Evolutionary conservation across 2,329 filamentous ascomycete species (phyloP).

Genomic region (Colletotrichum sp.): DNA sequence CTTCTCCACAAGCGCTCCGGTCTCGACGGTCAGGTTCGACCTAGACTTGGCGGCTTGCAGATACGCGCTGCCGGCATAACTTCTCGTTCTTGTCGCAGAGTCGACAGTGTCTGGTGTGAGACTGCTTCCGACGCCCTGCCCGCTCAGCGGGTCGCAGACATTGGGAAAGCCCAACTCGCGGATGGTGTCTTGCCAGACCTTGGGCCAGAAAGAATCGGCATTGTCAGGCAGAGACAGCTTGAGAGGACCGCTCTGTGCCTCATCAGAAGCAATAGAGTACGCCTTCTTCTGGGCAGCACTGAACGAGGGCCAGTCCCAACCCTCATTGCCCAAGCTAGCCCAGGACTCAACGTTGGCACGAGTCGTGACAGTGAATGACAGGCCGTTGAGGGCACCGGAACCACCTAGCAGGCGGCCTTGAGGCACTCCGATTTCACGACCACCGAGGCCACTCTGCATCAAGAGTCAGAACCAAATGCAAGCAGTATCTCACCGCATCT

Average conservation of each 20-base stretch:
- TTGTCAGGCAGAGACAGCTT: constrained; percentile 22
- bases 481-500: neutral
- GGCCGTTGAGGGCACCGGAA: constrained; percentile 33
- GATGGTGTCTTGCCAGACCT: constrained; percentile 26
- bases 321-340: constrained; percentile 30
- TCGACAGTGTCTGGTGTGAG: constrained; percentile 27
- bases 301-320: constrained; percentile 29
- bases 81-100: constrained; percentile 27
- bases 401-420: constrained; percentile 29
- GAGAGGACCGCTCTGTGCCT: constrained; percentile 9
- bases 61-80: constrained; percentile 28
- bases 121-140: constrained; percentile 21
- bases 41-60: constrained; percentile 23
- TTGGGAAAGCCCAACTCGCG: constrained; percentile 20
- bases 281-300: constrained; percentile 19
- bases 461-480: neutral
- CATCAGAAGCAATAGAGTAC: constrained; percentile 1
- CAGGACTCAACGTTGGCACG: constrained; percentile 29
- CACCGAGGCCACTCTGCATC: constrained; percentile 15
- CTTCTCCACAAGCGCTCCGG: constrained; percentile 25
- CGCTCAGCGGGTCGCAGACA: constrained; percentile 26
- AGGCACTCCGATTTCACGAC: constrained; percentile 23
- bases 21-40: constrained; percentile 29
- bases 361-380: constrained; percentile 26
- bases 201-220: constrained; percentile 17